phyloP scores from a whole-genome alignment of 169 alveolate genomes.

The Eimeria brunetti region DNA sequence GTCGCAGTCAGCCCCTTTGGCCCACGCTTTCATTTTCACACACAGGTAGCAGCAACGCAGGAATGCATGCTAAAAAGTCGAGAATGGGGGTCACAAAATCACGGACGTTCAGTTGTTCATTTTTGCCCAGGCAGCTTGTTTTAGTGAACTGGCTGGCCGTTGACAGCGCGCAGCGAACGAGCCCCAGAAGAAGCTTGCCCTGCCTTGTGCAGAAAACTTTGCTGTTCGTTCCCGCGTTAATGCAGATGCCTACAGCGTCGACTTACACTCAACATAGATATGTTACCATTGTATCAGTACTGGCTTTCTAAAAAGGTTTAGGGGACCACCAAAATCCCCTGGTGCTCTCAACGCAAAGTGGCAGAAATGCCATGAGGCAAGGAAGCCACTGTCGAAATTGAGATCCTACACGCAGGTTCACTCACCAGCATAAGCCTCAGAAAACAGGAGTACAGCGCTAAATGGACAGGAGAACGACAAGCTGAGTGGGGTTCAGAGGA shows the following conservation, averaged over 20 bases:
- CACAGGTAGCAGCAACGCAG: not conserved
- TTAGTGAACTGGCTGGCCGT: not conserved
- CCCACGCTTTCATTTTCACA: not conserved
- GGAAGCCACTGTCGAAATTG: too few species aligned
- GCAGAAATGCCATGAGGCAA: not conserved
- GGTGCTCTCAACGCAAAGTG: not conserved
- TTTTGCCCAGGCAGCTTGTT: not conserved
- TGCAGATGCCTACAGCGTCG: not conserved
- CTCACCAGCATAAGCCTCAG: too few species aligned
- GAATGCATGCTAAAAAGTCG: too few species aligned
- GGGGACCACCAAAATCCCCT: not conserved
- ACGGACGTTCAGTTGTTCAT: not conserved
- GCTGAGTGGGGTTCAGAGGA: too few species aligned
- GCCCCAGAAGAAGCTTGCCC: not conserved
- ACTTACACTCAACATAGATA: not conserved
- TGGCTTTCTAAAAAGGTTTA: not conserved
- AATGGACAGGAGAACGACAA: too few species aligned
- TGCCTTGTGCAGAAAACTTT: not conserved
- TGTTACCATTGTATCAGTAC: not conserved
- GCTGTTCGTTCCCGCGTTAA: not conserved
- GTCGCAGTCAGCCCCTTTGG: not conserved
- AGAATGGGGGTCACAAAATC: not conserved
- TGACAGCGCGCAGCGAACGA: not conserved
- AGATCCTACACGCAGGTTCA: not conserved
- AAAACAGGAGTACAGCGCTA: too few species aligned